Conservation (phyloP, 768 basidiomycete species). For the Russula griseocarnosa region DNA sequence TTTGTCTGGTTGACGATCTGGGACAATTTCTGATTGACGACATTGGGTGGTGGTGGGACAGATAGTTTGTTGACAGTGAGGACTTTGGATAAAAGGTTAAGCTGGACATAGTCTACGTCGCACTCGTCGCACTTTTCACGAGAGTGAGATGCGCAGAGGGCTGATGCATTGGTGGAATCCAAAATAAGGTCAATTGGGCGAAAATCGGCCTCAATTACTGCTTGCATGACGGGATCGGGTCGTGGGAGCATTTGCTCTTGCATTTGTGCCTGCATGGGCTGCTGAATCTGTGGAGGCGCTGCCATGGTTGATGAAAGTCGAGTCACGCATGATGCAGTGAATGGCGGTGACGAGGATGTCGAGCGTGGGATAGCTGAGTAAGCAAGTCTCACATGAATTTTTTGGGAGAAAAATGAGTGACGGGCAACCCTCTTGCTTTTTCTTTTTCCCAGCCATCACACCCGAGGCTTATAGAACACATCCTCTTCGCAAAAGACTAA, state of each 20-base stretch:
- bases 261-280: conserved; percentile 27
- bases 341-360: neutral
- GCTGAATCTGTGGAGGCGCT: conserved; percentile 34
- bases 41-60: conserved; percentile 77
- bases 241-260: conserved; percentile 47
- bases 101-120: conserved; percentile 61
- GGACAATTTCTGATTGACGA: conserved; percentile 71
- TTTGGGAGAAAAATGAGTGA: conserved; percentile 5
- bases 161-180: conserved; percentile 49
- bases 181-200: conserved; percentile 53
- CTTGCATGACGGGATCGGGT: conserved; percentile 71
- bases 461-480: conserved; percentile 38
- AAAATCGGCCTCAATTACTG: conserved; percentile 72
- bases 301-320: conserved; percentile 35
- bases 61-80: conserved; percentile 63
- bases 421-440: conserved; percentile 19
- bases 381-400: conserved; percentile 26
- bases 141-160: conserved; percentile 63
- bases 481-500: conserved; percentile 27
- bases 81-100: conserved; percentile 74
- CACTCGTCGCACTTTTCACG: conserved; percentile 73
- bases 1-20: conserved; percentile 74
- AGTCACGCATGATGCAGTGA: neutral
- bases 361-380: conserved; percentile 23
- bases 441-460: conserved; percentile 37